Base-by-base conservation (phyloP, 2,329 filamentous ascomycete species). In the Fusarium brachygibbosum region DNA sequence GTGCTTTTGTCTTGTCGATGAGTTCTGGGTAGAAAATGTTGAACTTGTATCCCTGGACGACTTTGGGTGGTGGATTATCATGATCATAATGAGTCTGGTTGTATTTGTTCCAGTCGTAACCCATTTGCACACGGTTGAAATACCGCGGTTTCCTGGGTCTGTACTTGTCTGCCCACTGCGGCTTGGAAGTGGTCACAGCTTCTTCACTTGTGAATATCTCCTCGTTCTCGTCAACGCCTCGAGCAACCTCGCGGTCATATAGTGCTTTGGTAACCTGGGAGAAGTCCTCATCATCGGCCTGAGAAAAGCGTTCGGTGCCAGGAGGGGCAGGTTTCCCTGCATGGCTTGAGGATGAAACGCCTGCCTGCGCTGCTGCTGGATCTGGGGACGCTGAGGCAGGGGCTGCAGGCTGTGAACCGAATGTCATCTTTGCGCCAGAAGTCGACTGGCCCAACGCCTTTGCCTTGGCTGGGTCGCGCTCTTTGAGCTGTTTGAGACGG, bases 101-200 rank as follows among this genome's bases (percentile, higher is more conserved):
- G 86, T 99, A 99, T 81, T 99, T 99, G 85, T 99, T 99, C 96
- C 96, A 99, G 80, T 99, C 96, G 79, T 98, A 99, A 54, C 96
- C 96, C 93, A 98, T 98, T 80, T 97, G 94, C 46, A 98, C 94
- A 40, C 96, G 91, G 78, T 98, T 98, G 86, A 99, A 99, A 82
- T 98, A 98, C 63, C 92, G 89, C 14, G 96, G 96, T 81, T 98
- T 99, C 68, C 96, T 88, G 10, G 95, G 94, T 38, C 91, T 88
- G 79, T 97, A 92, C 80, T 95, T 94, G 76, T 90, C 89, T 8
- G 91, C 90, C 94, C 94, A 97, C 69, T 90, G 87, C 6, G 93
- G 91, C 70, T 89, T 89, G 5, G 86, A 82, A n/a, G 69, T 64
- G 17, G 69, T 68, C 32, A 86, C 89, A 40, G 90, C 86, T 80